phyloP scores from a whole-genome alignment of 345 rosid genomes.

The Moricandia arvensis region DNA sequence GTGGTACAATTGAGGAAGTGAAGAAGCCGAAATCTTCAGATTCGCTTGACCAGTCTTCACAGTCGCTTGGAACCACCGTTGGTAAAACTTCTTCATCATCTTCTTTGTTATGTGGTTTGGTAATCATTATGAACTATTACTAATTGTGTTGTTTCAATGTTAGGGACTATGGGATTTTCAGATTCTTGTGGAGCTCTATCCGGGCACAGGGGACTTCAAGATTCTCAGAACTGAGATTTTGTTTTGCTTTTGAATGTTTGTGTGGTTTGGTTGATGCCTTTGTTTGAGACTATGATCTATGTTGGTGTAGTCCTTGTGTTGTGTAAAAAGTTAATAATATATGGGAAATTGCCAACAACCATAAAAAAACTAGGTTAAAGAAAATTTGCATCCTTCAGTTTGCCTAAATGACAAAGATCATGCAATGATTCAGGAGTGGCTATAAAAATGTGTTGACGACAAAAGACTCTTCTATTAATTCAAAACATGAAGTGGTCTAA shows the following conservation, averaged over 20 bases:
- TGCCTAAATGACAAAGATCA: too few relatives aligned
- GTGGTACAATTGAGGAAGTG: slow-evolving; percentile 21
- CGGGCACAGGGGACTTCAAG: slow-evolving; percentile 2
- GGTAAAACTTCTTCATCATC: slow-evolving; percentile 11
- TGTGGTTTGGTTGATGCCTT: not conserved
- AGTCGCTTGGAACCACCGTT: slow-evolving; percentile 34
- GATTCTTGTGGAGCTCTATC: slow-evolving; percentile 17
- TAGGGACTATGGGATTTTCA: slow-evolving; percentile 26
- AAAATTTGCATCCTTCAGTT: too few relatives aligned
- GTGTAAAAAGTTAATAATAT: not conserved
- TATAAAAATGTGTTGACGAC: too few relatives aligned
- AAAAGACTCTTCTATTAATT: too few relatives aligned
- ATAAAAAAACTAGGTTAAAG: too few relatives aligned
- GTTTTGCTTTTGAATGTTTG: slow-evolving; percentile 7
- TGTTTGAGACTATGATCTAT: not conserved
- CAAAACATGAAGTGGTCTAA: too few relatives aligned
- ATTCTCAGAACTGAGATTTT: slow-evolving; percentile 18
- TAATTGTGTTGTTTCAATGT: not conserved
- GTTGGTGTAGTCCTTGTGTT: not conserved
- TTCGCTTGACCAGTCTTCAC: slow-evolving; percentile 13
- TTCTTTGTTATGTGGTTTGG: not conserved
- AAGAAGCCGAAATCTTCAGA: not conserved
- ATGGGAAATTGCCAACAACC: not conserved
- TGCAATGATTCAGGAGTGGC: too few relatives aligned
- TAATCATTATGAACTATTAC: not conserved